A percentile compares a stretch with the other conserved stretches of the same genome.
These are phyloP conservation scores for Hyphopichia buzzinii DNA, from an alignment of 1,139 yeast species.

Conservation along the genomic window DNA sequence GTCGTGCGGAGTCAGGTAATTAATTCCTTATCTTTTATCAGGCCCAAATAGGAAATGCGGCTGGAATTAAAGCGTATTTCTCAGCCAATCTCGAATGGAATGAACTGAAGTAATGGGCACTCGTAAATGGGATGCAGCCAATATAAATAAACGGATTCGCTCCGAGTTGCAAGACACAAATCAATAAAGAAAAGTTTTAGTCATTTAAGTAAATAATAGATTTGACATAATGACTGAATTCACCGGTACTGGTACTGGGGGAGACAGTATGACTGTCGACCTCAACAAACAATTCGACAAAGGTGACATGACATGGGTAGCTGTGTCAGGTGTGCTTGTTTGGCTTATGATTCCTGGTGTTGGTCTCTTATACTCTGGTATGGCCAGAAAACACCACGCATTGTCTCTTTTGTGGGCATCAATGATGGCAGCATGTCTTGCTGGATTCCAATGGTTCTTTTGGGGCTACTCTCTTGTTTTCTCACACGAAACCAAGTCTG, in stretches of 20 bases:
- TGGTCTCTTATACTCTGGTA: slow-evolving; percentile 85
- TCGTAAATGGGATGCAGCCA: neutral
- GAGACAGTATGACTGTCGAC: slow-evolving; percentile 71
- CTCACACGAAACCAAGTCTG: slow-evolving; percentile 63
- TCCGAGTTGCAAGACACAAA: neutral
- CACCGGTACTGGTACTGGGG: slow-evolving; percentile 69
- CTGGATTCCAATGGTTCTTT: slow-evolving; percentile 92
- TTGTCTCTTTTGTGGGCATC: slow-evolving; percentile 92
- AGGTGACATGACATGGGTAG: slow-evolving; percentile 89
- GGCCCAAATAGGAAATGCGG: neutral
- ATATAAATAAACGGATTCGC: neutral
- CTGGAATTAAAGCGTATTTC: neutral
- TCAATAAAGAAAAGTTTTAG: neutral
- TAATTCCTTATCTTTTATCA: neutral
- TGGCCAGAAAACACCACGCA: slow-evolving; percentile 91
- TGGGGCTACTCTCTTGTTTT: slow-evolving; percentile 94
- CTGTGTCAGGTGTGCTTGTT: slow-evolving; percentile 70
- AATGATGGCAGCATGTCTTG: slow-evolving; percentile 77
- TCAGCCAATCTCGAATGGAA: no score
- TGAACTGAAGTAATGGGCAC: no score
- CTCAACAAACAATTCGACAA: slow-evolving; percentile 69
- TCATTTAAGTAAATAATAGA: neutral
- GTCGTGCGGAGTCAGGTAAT: no score
- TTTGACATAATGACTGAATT: slow-evolving; percentile 14
- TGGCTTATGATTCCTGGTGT: slow-evolving; percentile 97